A percentile compares a stretch with the other conserved stretches of the same genome.
Conservation (phyloP, 345 rosid genomes). For the Hirschfeldia incana region DNA sequence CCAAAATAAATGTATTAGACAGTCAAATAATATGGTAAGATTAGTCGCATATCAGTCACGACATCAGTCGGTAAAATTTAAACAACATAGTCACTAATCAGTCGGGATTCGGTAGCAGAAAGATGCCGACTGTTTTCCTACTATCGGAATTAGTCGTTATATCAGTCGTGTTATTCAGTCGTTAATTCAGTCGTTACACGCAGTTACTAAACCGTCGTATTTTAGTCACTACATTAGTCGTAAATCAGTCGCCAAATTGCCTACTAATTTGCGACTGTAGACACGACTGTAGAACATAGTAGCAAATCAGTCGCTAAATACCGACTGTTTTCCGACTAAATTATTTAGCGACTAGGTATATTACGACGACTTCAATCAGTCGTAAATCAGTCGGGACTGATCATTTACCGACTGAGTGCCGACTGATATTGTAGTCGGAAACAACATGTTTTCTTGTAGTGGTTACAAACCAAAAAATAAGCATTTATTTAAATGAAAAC, state of each 20-base stretch:
- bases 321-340: neutral
- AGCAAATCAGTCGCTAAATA: neutral
- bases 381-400: neutral
- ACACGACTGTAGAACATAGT: neutral
- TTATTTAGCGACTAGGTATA: neutral
- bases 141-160: neutral
- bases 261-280: neutral
- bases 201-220: neutral
- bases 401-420: no score
- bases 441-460: no score
- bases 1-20: neutral
- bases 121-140: neutral
- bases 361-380: neutral
- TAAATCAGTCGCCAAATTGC: neutral
- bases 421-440: no score
- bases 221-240: neutral
- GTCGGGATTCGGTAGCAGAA: neutral
- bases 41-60: neutral
- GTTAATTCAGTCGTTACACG: neutral
- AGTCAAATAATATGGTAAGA: neutral
- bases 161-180: neutral
- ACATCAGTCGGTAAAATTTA: neutral
- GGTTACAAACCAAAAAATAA: neutral
- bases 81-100: no score
- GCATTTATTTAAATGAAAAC: neutral